Conservation (phyloP, 768 basidiomycete genomes). For the Hebeloma cylindrosporum region DNA sequence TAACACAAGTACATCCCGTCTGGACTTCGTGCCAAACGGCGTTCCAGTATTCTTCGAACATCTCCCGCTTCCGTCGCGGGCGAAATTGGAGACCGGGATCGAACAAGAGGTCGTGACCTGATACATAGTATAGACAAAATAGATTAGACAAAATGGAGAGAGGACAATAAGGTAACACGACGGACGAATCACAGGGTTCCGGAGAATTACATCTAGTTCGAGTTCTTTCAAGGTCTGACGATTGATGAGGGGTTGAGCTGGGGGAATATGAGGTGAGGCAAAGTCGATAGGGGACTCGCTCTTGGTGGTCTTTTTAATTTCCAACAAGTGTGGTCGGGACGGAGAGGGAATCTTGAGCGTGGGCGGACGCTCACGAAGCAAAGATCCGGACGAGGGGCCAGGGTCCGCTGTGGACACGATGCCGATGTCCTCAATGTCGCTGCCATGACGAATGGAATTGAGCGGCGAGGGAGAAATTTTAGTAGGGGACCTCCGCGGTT, state of each 20-base stretch:
- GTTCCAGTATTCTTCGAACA: constrained; percentile 82
- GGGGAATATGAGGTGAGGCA: constrained; percentile 59
- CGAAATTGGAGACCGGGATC: constrained; percentile 83
- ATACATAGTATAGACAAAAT: constrained; percentile 12
- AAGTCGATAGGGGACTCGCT: constrained; percentile 11
- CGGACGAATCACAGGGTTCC: constrained; percentile 89
- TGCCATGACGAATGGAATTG: constrained; percentile 35
- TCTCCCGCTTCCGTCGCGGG: constrained; percentile 70
- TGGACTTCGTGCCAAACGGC: constrained; percentile 78
- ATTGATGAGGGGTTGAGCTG: constrained; percentile 75
- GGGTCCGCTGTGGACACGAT: constrained; percentile 42
- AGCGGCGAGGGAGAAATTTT: constrained; percentile 27
- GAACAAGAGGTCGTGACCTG: constrained; percentile 89
- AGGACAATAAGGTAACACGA: constrained; percentile 23
- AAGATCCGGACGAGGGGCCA: constrained; percentile 46
- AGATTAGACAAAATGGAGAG: constrained; percentile 11
- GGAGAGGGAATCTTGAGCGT: constrained; percentile 10
- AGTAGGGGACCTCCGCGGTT: constrained; percentile 17
- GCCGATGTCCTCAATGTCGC: constrained; percentile 48
- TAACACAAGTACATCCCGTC: constrained; percentile 80
- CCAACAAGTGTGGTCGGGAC: neutral
- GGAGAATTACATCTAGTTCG: constrained; percentile 81
- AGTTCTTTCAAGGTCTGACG: constrained; percentile 81
- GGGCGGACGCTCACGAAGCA: constrained; percentile 32
- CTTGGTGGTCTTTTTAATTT: neutral